Conservation (phyloP, 2,329 filamentous ascomycete species). For the Talaromyces islandicus region DNA sequence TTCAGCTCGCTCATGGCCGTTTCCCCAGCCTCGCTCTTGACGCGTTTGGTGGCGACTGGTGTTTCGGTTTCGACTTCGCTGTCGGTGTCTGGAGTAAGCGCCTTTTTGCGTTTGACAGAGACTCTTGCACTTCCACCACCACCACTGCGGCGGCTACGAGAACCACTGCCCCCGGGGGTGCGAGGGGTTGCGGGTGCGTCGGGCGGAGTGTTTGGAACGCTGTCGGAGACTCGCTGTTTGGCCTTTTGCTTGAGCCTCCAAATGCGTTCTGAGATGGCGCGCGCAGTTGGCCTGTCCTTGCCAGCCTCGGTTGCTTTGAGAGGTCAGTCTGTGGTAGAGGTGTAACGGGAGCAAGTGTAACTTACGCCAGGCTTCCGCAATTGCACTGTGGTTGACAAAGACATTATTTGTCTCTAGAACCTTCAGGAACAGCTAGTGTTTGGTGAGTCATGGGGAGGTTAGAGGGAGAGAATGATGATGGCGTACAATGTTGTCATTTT, state of each 20-base stretch:
- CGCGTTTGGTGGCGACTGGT: not conserved
- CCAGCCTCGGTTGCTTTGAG: not conserved
- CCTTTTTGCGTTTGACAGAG: constrained; percentile 1
- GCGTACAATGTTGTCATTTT: constrained; percentile 5
- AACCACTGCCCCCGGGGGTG: not conserved
- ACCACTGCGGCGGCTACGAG: not conserved
- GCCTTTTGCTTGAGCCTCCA: constrained; percentile 6
- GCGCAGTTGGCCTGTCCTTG: constrained; percentile 3
- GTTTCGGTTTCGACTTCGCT: not conserved
- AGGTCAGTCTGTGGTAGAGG: not conserved
- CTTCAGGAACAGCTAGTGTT: not conserved
- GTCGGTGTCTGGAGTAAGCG: not conserved
- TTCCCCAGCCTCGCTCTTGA: not conserved
- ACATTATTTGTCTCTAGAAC: not conserved
- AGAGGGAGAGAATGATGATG: too few species aligned
- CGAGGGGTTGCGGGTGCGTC: not conserved
- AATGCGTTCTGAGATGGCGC: constrained; percentile 7
- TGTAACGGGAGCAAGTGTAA: not conserved
- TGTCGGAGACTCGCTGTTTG: not conserved
- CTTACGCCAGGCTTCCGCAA: constrained; percentile 7
- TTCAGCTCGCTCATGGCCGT: not conserved
- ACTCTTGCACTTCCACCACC: not conserved
- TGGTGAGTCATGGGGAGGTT: not conserved
- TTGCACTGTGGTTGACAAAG: constrained; percentile 2
- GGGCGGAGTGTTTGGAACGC: not conserved